These are phyloP conservation scores for Mycena sp. DNA, from an alignment of 1,284 basidiomycete genomes.

Conservation along the genomic window DNA sequence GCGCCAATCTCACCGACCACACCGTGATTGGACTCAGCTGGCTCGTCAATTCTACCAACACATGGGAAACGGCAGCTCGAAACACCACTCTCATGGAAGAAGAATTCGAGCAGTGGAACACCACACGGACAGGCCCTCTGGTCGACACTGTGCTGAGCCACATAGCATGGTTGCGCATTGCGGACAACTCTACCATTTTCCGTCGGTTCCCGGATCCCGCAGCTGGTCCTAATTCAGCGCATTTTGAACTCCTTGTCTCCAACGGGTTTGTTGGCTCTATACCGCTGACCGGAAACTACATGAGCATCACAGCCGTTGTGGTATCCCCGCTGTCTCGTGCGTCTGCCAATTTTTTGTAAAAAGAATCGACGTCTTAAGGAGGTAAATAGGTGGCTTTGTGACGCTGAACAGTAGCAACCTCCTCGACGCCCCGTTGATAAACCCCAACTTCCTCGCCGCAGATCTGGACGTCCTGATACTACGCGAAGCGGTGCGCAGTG, in stretches of 20 bases:
- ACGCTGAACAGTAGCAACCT: conserved; percentile 31
- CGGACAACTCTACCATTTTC: conserved; percentile 17
- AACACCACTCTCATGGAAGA: conserved; percentile 29
- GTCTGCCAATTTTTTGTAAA: neutral
- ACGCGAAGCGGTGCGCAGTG: conserved; percentile 24
- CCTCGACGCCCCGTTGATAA: conserved; percentile 33
- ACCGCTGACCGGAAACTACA: neutral
- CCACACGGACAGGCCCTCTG: conserved; percentile 19
- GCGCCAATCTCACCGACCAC: conserved; percentile 54
- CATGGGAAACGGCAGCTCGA: conserved; percentile 33
- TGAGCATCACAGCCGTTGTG: neutral
- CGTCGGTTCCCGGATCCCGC: conserved; percentile 19
- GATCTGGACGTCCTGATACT: conserved; percentile 26
- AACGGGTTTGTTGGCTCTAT: neutral
- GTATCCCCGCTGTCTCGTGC: conserved; percentile 18
- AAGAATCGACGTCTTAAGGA: neutral
- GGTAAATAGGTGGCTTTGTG: conserved; percentile 31
- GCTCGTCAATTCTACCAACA: conserved; percentile 34
- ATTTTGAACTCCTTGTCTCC: conserved; percentile 31
- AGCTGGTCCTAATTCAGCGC: conserved; percentile 22
- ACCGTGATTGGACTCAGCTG: conserved; percentile 5
- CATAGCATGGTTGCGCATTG: conserved; percentile 30
- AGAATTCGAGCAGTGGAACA: conserved; percentile 22
- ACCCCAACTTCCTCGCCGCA: conserved; percentile 31
- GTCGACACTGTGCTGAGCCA: conserved; percentile 19